Evolutionary conservation across 495 filamentous ascomycete species (phyloP).

Genomic region (Aspergillus cavernicola): DNA sequence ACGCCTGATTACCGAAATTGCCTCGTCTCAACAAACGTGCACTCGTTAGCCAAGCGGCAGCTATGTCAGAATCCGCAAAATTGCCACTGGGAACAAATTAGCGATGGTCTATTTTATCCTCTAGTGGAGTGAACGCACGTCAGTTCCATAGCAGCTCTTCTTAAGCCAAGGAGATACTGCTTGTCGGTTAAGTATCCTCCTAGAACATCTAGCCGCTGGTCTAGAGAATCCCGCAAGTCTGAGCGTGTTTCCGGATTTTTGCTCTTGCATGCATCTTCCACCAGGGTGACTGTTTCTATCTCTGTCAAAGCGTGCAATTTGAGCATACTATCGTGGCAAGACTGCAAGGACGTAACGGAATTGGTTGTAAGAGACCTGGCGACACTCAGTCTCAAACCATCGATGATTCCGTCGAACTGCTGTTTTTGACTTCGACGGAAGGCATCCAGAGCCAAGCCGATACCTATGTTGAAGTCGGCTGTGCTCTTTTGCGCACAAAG

Average conservation of each 20-base stretch:
- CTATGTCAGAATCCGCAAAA: conserved; percentile 64
- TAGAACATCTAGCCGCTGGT: conserved; percentile 74
- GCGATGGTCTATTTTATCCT: background rate
- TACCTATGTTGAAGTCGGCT: conserved; percentile 75
- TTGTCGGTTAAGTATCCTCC: conserved; percentile 87
- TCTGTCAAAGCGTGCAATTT: conserved; percentile 85
- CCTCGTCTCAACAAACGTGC: conserved; percentile 83
- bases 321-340: conserved; percentile 76
- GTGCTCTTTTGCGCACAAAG: conserved; percentile 46
- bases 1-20: conserved; percentile 76
- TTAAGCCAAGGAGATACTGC: conserved; percentile 86
- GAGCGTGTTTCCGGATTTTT: conserved; percentile 27
- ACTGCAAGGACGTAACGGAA: conserved; percentile 70
- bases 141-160: conserved; percentile 80
- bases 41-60: conserved; percentile 79
- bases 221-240: conserved; percentile 55
- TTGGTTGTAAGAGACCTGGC: conserved; percentile 69
- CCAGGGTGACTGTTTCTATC: conserved; percentile 70
- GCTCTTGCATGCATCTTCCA: conserved; percentile 23
- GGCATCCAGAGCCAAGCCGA: conserved; percentile 68
- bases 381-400: conserved; percentile 63
- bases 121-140: conserved; percentile 26
- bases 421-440: conserved; percentile 52
- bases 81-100: conserved; percentile 31
- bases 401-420: conserved; percentile 57